A percentile compares a stretch with the other conserved stretches of the same genome.
Evolutionary conservation across 306 rosid genomes (phyloP).

Genomic region (Arachis hypogaea): DNA sequence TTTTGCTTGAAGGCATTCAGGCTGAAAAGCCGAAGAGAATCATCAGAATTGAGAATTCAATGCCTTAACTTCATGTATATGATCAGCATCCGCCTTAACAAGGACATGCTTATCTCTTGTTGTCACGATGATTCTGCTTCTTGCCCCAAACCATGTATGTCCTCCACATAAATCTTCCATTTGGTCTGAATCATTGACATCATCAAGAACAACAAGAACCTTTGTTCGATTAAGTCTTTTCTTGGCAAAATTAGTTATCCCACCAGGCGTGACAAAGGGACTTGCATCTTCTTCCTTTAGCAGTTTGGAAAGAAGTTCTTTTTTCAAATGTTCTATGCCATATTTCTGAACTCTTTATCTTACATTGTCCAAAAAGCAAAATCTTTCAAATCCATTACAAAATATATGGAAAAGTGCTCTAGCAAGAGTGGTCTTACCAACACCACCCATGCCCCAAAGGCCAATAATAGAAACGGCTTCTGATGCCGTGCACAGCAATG

Average conservation of each 20-base stretch:
- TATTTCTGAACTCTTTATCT: not conserved
- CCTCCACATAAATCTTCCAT: not conserved
- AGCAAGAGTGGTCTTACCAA: not conserved
- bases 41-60: not conserved
- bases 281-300: not conserved
- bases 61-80: not conserved
- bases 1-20: not conserved
- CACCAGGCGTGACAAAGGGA: not conserved
- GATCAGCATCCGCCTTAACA: not conserved
- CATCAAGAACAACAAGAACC: not conserved
- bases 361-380: not conserved
- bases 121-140: not conserved
- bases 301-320: not conserved
- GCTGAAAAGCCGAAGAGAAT: not conserved
- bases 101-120: not conserved
- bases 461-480: not conserved
- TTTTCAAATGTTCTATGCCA: not conserved
- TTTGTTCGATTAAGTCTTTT: not conserved
- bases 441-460: not conserved
- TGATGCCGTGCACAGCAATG: not conserved
- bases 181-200: not conserved
- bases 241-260: not conserved
- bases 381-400: not conserved
- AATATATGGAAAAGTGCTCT: not conserved
- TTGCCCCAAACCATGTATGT: not conserved